Evolutionary conservation across 73 alveolate species (phyloP).

Genomic region (Paramecium biaurelia): DNA sequence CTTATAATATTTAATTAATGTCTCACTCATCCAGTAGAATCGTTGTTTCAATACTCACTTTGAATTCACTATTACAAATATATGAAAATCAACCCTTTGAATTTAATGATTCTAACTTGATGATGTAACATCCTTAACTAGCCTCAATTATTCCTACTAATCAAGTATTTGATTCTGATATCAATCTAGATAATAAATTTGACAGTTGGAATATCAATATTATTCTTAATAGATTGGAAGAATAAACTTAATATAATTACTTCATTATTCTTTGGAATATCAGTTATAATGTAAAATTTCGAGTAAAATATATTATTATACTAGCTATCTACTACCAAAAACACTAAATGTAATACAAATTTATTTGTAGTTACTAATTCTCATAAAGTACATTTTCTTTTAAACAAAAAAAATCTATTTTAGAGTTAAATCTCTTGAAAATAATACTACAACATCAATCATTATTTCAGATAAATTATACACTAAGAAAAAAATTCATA

Average conservation of each 20-base stretch:
- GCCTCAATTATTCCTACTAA: neutral
- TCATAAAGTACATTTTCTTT: neutral
- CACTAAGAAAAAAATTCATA: neutral
- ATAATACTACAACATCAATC: neutral
- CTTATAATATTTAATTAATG: constrained; percentile 16
- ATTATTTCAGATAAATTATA: neutral
- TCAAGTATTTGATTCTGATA: neutral
- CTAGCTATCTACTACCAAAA: neutral
- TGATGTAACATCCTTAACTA: neutral
- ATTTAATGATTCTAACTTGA: neutral
- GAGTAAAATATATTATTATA: neutral
- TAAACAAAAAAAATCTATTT: neutral
- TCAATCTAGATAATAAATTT: neutral
- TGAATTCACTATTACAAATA: neutral
- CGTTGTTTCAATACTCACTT: neutral
- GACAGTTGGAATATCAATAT: neutral
- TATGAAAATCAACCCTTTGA: constrained; percentile 19
- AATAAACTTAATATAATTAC: neutral
- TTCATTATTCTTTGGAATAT: neutral
- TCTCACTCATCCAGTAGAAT: neutral
- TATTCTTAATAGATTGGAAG: neutral
- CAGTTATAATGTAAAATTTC: constrained; percentile 4
- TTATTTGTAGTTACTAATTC: neutral
- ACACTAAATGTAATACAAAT: neutral
- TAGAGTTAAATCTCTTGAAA: neutral